These are phyloP conservation scores for Pisolithus microcarpus DNA, from an alignment of 768 basidiomycete species.

Conservation along the genomic window DNA sequence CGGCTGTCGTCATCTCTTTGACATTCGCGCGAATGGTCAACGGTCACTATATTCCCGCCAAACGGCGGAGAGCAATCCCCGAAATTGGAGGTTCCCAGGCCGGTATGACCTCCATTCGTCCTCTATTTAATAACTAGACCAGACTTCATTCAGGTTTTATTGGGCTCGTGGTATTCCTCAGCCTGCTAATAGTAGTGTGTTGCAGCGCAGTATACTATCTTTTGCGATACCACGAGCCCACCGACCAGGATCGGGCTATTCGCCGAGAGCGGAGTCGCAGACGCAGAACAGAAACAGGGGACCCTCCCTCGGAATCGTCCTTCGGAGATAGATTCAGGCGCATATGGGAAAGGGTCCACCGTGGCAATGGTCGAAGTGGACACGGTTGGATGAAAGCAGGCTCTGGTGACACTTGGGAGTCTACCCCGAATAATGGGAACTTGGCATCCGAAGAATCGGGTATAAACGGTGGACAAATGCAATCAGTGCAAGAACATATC, in stretches of 20 bases:
- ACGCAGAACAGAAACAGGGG: slow-evolving; percentile 16
- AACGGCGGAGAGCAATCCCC: slow-evolving; percentile 30
- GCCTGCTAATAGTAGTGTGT: slow-evolving; percentile 45
- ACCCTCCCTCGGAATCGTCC: slow-evolving; percentile 10
- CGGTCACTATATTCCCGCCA: slow-evolving; percentile 1
- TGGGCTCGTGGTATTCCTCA: slow-evolving; percentile 49
- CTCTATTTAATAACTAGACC: background rate
- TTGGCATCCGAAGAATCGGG: background rate
- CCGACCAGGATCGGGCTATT: slow-evolving; percentile 32
- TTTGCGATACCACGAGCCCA: slow-evolving; percentile 42
- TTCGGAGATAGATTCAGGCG: slow-evolving; percentile 22
- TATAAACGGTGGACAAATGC: background rate
- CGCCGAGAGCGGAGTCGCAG: slow-evolving; percentile 27
- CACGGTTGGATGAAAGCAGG: slow-evolving; percentile 48
- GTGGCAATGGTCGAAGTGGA: slow-evolving; percentile 18
- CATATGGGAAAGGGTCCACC: slow-evolving; percentile 19
- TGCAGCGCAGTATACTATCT: slow-evolving; percentile 51
- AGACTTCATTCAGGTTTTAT: slow-evolving; percentile 44
- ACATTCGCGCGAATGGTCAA: background rate
- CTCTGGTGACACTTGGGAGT: slow-evolving; percentile 43
- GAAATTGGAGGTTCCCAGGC: slow-evolving; percentile 45
- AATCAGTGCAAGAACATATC: slow-evolving; percentile 1
- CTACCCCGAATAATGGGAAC: slow-evolving; percentile 18
- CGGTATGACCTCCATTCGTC: slow-evolving; percentile 28
- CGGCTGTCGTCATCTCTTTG: background rate